phyloP scores from a whole-genome alignment of 2,329 filamentous ascomycete species.

The Hypoxylon sp. region DNA sequence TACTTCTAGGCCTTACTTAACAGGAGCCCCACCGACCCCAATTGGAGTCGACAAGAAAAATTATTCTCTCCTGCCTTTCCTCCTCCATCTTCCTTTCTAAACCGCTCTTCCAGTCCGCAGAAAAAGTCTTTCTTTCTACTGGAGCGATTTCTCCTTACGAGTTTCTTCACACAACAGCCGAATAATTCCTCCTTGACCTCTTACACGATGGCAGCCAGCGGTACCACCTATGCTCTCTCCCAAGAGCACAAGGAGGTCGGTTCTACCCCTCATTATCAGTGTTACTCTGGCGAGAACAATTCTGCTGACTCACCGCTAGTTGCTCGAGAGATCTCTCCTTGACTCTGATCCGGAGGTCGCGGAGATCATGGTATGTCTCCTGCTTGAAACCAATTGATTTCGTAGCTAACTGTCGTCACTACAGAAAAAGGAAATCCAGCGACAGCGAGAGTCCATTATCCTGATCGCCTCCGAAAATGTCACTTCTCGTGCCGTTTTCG shows the following conservation, averaged over 20 bases:
- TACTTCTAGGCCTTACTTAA: constrained; percentile 27
- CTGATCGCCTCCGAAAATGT: constrained; percentile 99
- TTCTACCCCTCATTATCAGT: constrained; percentile 18
- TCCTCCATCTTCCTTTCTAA: constrained; percentile 13
- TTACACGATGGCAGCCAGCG: constrained; percentile 52
- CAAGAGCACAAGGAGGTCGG: constrained; percentile 55
- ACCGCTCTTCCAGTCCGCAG: not conserved
- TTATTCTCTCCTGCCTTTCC: constrained; percentile 10
- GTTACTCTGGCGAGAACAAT: constrained; percentile 5
- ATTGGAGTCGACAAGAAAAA: constrained; percentile 27
- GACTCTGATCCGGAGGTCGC: constrained; percentile 95
- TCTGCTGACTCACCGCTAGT: constrained; percentile 66
- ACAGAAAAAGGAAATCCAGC: constrained; percentile 91
- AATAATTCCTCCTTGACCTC: constrained; percentile 1
- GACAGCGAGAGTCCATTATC: constrained; percentile 98
- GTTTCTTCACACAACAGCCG: constrained; percentile 6
- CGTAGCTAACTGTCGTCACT: constrained; percentile 31
- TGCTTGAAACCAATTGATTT: constrained; percentile 50
- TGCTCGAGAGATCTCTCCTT: constrained; percentile 95
- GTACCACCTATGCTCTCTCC: constrained; percentile 54
- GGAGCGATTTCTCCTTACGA: constrained; percentile 2
- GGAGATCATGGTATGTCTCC: constrained; percentile 86
- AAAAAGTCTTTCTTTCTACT: not conserved
- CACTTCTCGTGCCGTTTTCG: constrained; percentile 97
- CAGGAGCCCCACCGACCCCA: constrained; percentile 38